Evolutionary conservation across 2,329 filamentous ascomycete genomes (phyloP).

Genomic region (Uncinocarpus reesii): DNA sequence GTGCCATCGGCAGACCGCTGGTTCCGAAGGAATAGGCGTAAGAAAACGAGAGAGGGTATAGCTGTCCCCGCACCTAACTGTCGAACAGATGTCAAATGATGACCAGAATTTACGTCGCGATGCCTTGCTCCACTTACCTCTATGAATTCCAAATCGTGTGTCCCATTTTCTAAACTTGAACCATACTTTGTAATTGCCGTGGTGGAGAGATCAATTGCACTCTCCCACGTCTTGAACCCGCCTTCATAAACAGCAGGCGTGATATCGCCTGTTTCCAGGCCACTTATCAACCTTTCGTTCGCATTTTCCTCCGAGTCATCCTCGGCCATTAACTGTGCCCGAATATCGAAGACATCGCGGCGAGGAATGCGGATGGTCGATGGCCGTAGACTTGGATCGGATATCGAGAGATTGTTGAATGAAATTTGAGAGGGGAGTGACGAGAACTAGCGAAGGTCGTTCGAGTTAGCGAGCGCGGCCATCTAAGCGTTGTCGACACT

Average conservation of each 20-base stretch:
- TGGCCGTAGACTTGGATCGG: conserved; percentile 12
- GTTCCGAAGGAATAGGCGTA: conserved; percentile 32
- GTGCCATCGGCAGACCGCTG: not conserved
- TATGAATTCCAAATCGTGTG: conserved; percentile 34
- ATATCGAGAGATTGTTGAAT: conserved; percentile 44
- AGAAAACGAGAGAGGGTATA: conserved; percentile 47
- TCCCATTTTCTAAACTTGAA: conserved; percentile 2
- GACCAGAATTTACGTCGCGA: not conserved
- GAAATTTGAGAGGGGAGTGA: conserved; percentile 50
- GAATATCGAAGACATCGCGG: conserved; percentile 54
- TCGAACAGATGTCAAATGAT: not conserved
- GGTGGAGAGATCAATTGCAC: conserved; percentile 30
- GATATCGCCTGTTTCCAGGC: conserved; percentile 48
- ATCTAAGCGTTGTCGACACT: not conserved
- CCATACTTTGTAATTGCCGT: conserved; percentile 23
- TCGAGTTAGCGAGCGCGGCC: not conserved
- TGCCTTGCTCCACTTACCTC: conserved; percentile 22
- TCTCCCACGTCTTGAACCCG: conserved; percentile 61
- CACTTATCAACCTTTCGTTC: conserved; percentile 37
- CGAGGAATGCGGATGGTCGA: conserved; percentile 38
- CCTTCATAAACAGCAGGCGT: conserved; percentile 54
- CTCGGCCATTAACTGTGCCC: conserved; percentile 54
- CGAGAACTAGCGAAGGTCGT: conserved; percentile 36
- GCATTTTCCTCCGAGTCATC: conserved; percentile 32
- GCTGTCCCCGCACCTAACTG: conserved; percentile 55